Conservation (phyloP, 129 eudicot species). For the Pittosporum tobira region DNA sequence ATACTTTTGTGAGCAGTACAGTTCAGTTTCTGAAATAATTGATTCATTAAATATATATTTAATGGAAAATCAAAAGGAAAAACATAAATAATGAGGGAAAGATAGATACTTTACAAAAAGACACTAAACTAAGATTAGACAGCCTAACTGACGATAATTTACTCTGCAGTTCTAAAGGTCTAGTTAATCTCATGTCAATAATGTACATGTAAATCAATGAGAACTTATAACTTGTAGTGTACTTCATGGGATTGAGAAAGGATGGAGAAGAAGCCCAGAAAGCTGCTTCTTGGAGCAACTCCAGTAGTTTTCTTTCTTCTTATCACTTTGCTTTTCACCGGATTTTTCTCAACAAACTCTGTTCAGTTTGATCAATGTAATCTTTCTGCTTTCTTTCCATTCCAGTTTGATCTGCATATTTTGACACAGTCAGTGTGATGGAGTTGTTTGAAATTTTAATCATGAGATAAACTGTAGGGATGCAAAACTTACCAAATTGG, state of each 20-base stretch:
- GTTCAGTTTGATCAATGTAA: slow-evolving; percentile 20
- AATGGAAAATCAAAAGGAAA: neutral
- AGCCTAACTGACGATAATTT: slow-evolving; percentile 2
- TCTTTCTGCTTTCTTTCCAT: neutral
- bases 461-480: slow-evolving; percentile 10
- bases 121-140: slow-evolving; percentile 2
- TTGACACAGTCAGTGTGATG: too few relatives aligned
- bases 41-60: too few relatives aligned
- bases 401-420: neutral
- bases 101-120: neutral
- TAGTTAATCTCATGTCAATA: neutral
- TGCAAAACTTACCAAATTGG: slow-evolving; percentile 8
- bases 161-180: neutral
- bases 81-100: neutral
- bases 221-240: neutral
- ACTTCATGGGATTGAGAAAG: neutral
- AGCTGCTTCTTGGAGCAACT: slow-evolving; percentile 20
- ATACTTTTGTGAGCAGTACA: too few relatives aligned
- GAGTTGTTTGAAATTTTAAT: neutral
- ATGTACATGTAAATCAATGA: neutral
- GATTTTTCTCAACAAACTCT: slow-evolving; percentile 9
- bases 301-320: slow-evolving; percentile 19
- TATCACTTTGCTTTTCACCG: slow-evolving; percentile 17
- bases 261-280: slow-evolving; percentile 17
- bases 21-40: too few relatives aligned